Evolutionary conservation across 495 filamentous ascomycete genomes (phyloP).

Genomic region (Aspergillus cristatus): DNA sequence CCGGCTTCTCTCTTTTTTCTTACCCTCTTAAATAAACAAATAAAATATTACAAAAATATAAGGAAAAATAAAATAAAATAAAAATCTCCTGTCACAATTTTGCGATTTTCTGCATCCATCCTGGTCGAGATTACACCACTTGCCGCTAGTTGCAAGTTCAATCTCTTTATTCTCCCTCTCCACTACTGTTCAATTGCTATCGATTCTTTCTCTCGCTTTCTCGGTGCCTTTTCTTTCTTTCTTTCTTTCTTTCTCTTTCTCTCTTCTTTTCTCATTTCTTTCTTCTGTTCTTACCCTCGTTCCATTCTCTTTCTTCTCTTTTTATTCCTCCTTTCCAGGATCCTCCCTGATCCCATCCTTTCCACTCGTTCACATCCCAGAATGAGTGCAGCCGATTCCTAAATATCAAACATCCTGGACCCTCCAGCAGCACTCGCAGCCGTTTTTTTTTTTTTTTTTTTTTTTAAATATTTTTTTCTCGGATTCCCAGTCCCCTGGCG

Average conservation of each 20-base stretch:
- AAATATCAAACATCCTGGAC: too few relatives aligned
- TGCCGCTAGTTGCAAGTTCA: conserved; percentile 32
- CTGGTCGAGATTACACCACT: conserved; percentile 37
- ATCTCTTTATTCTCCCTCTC: too few relatives aligned
- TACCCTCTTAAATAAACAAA: background rate
- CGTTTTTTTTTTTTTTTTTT: too few relatives aligned
- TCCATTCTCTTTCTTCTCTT: background rate
- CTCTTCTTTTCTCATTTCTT: background rate
- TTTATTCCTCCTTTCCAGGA: background rate
- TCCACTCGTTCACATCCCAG: too few relatives aligned
- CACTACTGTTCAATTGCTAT: too few relatives aligned
- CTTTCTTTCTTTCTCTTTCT: conserved; percentile 2
- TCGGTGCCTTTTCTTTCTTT: too few relatives aligned
- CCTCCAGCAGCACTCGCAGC: too few relatives aligned
- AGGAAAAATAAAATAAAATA: background rate
- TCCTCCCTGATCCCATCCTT: too few relatives aligned
- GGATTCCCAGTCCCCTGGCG: too few relatives aligned
- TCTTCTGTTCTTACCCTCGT: background rate
- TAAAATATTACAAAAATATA: background rate
- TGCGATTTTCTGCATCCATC: conserved; percentile 31
- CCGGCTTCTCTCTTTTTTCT: too few relatives aligned
- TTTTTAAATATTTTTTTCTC: conserved; percentile 2
- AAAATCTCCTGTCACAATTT: conserved; percentile 5
- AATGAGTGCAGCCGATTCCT: too few relatives aligned
- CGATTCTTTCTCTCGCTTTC: too few relatives aligned